Evolutionary conservation across 108 stramenopile genomes (phyloP).

Genomic region (Poteriospumella lacustris): DNA sequence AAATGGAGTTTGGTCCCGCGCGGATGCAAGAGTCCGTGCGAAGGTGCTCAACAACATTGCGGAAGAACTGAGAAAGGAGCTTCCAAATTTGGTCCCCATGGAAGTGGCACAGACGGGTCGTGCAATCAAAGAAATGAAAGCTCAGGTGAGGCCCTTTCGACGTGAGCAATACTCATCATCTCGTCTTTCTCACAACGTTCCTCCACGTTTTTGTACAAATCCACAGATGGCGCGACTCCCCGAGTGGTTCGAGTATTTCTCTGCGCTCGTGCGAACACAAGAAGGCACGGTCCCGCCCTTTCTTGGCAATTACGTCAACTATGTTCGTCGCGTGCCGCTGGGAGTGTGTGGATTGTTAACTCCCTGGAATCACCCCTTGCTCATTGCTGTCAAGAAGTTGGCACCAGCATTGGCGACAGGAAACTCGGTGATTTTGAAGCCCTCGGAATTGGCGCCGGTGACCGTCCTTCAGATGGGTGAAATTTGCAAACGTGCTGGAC

Average conservation of each 20-base stretch:
- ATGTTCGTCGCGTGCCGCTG: constrained; percentile 63
- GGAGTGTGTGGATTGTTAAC: constrained; percentile 68
- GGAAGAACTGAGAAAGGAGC: constrained; percentile 30
- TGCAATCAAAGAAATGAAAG: constrained; percentile 61
- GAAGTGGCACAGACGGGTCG: constrained; percentile 69
- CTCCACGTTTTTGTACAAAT: neutral
- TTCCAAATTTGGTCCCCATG: constrained; percentile 35
- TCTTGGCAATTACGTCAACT: constrained; percentile 25
- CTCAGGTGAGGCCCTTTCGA: constrained; percentile 41
- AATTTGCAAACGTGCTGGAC: constrained; percentile 27
- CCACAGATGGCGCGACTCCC: constrained; percentile 50
- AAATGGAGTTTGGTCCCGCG: constrained; percentile 33
- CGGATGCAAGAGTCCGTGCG: constrained; percentile 16
- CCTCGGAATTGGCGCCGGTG: constrained; percentile 75
- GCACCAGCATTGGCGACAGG: constrained; percentile 81
- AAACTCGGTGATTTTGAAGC: constrained; percentile 78
- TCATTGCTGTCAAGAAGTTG: constrained; percentile 64
- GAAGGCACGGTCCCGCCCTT: constrained; percentile 24
- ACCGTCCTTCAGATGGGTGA: constrained; percentile 46
- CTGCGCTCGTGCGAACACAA: constrained; percentile 40
- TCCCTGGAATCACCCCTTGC: constrained; percentile 75
- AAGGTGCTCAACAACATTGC: constrained; percentile 34
- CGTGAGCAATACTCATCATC: neutral
- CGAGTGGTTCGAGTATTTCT: constrained; percentile 55
- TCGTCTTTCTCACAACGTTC: neutral